Evolutionary conservation across 129 eudicot species (phyloP).

Genomic region (Centella asiatica): DNA sequence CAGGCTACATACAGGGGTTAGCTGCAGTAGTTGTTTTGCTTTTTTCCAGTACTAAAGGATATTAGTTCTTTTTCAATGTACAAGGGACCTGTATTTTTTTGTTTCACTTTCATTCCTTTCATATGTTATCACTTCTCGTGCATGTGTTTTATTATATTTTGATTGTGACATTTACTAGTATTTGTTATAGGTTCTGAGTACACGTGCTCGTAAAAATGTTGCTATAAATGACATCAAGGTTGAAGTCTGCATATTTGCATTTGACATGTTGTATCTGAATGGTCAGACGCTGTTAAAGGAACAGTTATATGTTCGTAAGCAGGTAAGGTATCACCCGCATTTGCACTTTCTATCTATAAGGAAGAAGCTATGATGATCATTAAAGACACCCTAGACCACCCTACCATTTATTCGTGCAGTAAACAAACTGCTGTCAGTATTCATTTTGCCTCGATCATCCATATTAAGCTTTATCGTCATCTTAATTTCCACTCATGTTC

Average conservation of each 20-base stretch:
- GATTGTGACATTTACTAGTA: too few species aligned
- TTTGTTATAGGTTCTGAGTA: constrained; percentile 50
- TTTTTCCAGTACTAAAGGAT: neutral
- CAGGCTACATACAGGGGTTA: too few species aligned
- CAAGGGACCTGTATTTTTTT: neutral
- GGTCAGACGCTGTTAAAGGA: constrained; percentile 75
- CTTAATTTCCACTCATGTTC: too few species aligned
- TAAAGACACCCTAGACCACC: too few species aligned
- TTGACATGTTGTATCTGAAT: constrained; percentile 68
- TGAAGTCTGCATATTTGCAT: constrained; percentile 78
- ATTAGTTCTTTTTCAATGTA: neutral
- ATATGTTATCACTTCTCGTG: too few species aligned
- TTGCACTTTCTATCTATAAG: too few species aligned
- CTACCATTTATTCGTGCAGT: too few species aligned
- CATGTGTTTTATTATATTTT: too few species aligned
- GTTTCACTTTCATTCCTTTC: neutral
- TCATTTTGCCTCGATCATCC: too few species aligned
- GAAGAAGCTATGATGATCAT: neutral
- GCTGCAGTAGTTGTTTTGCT: too few species aligned
- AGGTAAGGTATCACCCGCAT: constrained; percentile 31
- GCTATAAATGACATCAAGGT: constrained; percentile 66
- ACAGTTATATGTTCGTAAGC: constrained; percentile 71
- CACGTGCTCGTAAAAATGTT: constrained; percentile 94
- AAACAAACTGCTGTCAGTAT: too few species aligned
- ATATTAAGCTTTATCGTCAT: too few species aligned